Percentiles rank a stretch among this genome's conserved stretches.
Conservation (phyloP, 129 eudicot genomes). For the Flaveria bidentis region DNA sequence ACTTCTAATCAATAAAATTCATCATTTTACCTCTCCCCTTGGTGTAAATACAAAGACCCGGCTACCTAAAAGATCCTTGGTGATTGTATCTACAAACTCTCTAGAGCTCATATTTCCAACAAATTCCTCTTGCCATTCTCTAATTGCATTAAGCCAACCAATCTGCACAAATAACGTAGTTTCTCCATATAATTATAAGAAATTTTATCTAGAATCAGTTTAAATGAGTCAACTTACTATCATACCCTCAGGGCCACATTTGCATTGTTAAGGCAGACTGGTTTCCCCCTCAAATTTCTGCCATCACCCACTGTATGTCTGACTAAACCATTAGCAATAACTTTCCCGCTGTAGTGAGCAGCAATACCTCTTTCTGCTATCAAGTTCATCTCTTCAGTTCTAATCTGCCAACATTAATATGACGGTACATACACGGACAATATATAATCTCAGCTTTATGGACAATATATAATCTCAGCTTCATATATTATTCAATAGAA, state of each 20-base stretch:
- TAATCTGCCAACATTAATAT: constrained; percentile 51
- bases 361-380: constrained; percentile 99
- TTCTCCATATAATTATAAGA: constrained; percentile 5
- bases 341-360: constrained; percentile 92
- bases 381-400: constrained; percentile 97
- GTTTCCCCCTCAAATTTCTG: constrained; percentile 61
- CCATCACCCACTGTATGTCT: constrained; percentile 57
- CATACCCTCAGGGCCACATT: constrained; percentile 89
- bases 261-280: constrained; percentile 76
- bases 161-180: constrained; percentile 49
- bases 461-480: neutral
- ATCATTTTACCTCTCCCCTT: constrained; percentile 78
- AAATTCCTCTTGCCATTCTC: constrained; percentile 99
- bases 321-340: constrained; percentile 63
- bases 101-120: constrained; percentile 99
- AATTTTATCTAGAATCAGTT: neutral
- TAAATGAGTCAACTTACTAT: constrained; percentile 1
- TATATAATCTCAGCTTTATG: neutral
- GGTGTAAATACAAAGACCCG: constrained; percentile 97
- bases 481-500: neutral
- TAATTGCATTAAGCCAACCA: constrained; percentile 96
- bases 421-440: constrained; percentile 12
- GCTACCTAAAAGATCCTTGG: constrained; percentile 91
- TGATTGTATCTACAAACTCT: constrained; percentile 94
- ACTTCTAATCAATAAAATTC: neutral